Evolutionary conservation across 2,329 filamentous ascomycete genomes (phyloP), one percentile per base, ranked within the genome.

Genomic region (Aspergillus quadrilineatus): DNA sequence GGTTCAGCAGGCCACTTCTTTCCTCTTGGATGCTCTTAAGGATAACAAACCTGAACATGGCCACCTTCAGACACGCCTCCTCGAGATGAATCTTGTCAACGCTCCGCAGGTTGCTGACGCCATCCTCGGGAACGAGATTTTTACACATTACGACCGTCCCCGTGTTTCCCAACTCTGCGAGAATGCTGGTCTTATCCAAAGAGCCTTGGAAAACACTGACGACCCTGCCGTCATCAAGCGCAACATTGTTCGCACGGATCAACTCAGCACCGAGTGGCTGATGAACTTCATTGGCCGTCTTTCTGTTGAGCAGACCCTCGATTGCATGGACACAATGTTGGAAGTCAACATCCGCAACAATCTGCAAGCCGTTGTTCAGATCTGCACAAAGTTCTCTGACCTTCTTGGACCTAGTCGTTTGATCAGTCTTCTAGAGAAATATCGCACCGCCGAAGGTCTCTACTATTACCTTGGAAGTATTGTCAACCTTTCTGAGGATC

Each of bases 401-500:
- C 85, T 97, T 7, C 85, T 99, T 29, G 93, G 92, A 7, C 81
- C 94, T n/a, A 88, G 86, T 56, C 87, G 86, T 53, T 83, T 99
- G 64, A 96, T 99, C 62, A 91, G 96, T 64, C 84, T 99, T 6
- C 89, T 99, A 50, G 94, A 99, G 80, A 97, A 96, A 80, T 96
- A 97, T 80, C 92, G 94, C 75, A 97, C 94, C 36, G 88, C 91
- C 3, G 94, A 99, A 75, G 94, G 94, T 73, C 86, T 99, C 4
- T 99, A 94, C 84, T 97, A 96, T 80, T 99, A 97, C 78, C 86
- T 99, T 14, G 94, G 94, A 60, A 96, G 92, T 73, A 95, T 99
- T 65, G 93, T 99, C 76, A 99, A 99, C 73, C 81, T 99, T 47
- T 96, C 90, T 56, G 91, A 97, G 74, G 94, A 97, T 67, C 83